phyloP scores from a whole-genome alignment of 768 basidiomycete species.

The Serpula lacrymans region DNA sequence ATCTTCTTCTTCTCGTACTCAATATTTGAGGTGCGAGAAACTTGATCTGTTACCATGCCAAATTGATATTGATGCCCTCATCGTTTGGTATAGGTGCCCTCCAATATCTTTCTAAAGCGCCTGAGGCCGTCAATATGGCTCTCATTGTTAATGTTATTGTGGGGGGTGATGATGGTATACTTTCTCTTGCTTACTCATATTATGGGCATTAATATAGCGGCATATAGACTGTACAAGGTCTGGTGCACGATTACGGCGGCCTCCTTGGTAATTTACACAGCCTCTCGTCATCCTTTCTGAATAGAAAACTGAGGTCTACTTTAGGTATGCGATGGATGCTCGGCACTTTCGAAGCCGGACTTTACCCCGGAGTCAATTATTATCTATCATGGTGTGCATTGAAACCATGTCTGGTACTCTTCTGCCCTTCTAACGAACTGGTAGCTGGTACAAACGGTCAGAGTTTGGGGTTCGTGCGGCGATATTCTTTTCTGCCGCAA shows the following conservation, averaged over 20 bases:
- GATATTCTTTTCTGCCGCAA: constrained; percentile 75
- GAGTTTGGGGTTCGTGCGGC: constrained; percentile 70
- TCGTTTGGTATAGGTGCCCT: constrained; percentile 48
- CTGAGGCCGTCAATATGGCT: constrained; percentile 78
- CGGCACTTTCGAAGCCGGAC: constrained; percentile 62
- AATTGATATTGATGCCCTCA: not conserved
- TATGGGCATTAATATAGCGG: constrained; percentile 6
- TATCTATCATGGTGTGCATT: constrained; percentile 65
- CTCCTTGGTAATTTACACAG: constrained; percentile 49
- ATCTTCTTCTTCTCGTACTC: constrained; percentile 63
- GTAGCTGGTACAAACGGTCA: constrained; percentile 63
- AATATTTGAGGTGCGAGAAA: constrained; percentile 54
- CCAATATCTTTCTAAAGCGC: constrained; percentile 69
- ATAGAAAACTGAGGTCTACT: constrained; percentile 1
- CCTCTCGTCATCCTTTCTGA: not conserved
- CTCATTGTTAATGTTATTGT: constrained; percentile 66
- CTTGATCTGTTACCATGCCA: not conserved
- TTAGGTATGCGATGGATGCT: constrained; percentile 69
- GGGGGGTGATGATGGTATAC: constrained; percentile 74
- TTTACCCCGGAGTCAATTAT: constrained; percentile 51
- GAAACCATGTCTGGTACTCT: constrained; percentile 8
- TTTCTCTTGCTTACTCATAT: not conserved
- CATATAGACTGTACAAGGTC: constrained; percentile 64
- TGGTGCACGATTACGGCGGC: constrained; percentile 66
- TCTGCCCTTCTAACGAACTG: constrained; percentile 32